These are phyloP conservation scores for Malus sylvestris DNA, from an alignment of 306 rosid genomes.

Conservation along the genomic window DNA sequence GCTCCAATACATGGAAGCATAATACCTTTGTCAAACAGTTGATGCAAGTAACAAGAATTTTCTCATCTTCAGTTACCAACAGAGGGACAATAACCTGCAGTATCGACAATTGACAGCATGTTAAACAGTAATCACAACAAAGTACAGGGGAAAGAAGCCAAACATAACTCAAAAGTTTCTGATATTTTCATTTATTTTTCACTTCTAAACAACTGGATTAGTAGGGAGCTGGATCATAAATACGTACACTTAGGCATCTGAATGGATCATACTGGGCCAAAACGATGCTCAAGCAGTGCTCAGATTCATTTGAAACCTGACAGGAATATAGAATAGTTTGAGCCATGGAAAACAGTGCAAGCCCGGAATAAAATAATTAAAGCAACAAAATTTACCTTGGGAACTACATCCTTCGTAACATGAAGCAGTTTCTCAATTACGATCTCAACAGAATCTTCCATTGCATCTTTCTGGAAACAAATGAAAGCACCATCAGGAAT, in stretches of 20 bases:
- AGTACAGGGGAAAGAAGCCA: not conserved
- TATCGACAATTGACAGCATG: slow-evolving; percentile 12
- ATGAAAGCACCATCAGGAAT: not conserved
- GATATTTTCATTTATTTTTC: not conserved
- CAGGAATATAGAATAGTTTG: slow-evolving; percentile 12
- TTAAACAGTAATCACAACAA: not conserved
- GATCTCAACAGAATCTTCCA: slow-evolving; percentile 91
- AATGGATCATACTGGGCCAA: slow-evolving; percentile 84
- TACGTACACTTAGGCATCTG: slow-evolving; percentile 88
- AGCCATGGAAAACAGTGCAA: slow-evolving; percentile 12
- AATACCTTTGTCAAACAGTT: slow-evolving; percentile 92
- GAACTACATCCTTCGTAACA: slow-evolving; percentile 65
- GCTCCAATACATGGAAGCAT: slow-evolving; percentile 2
- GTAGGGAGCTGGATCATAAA: not conserved
- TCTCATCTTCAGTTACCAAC: slow-evolving; percentile 90
- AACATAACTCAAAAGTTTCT: not conserved
- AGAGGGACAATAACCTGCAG: slow-evolving; percentile 88
- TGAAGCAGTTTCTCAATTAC: slow-evolving; percentile 92
- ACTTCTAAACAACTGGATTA: not conserved
- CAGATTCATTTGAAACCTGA: slow-evolving; percentile 92
- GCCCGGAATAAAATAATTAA: slow-evolving; percentile 2
- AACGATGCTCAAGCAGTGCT: slow-evolving; percentile 76
- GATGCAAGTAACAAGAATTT: slow-evolving; percentile 82
- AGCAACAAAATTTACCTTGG: slow-evolving; percentile 49
- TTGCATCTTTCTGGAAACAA: slow-evolving; percentile 67